Conservation (phyloP, 148 eudicot species). For the Persicaria tinctoria region DNA sequence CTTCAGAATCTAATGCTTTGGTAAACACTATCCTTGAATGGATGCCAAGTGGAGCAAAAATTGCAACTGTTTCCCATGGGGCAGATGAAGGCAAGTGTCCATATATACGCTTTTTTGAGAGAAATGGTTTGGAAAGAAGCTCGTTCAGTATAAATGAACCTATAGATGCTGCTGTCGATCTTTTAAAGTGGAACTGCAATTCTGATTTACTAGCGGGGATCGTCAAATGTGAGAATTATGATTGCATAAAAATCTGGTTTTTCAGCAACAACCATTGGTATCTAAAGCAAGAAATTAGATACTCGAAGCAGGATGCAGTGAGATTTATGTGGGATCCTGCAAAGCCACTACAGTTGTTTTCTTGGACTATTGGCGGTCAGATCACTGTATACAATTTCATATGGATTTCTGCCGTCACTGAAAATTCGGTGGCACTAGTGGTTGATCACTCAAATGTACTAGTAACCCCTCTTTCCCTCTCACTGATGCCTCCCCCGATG, state of each 20-base stretch:
- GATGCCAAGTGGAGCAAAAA: conserved; percentile 92
- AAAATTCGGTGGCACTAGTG: conserved; percentile 78
- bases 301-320: conserved; percentile 43
- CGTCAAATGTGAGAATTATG: conserved; percentile 52
- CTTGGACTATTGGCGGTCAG: conserved; percentile 79
- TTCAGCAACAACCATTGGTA: conserved; percentile 96
- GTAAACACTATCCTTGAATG: conserved; percentile 59
- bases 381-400: conserved; percentile 56
- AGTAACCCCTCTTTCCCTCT: conserved; percentile 66
- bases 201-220: conserved; percentile 76
- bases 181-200: conserved; percentile 72
- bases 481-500: conserved; percentile 93
- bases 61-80: conserved; percentile 56
- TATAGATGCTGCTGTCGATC: conserved; percentile 40
- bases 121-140: conserved; percentile 91
- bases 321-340: conserved; percentile 82
- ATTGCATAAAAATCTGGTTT: conserved; percentile 72
- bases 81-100: conserved; percentile 49
- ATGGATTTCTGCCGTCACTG: conserved; percentile 74
- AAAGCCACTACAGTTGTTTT: conserved; percentile 66
- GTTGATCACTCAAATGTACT: conserved; percentile 67
- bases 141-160: conserved; percentile 61
- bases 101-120: conserved; percentile 68
- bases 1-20: conserved; percentile 68
- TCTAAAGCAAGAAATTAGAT: conserved; percentile 82